Evolutionary conservation across 306 rosid species (phyloP).

Genomic region (Gillenia trifoliata): DNA sequence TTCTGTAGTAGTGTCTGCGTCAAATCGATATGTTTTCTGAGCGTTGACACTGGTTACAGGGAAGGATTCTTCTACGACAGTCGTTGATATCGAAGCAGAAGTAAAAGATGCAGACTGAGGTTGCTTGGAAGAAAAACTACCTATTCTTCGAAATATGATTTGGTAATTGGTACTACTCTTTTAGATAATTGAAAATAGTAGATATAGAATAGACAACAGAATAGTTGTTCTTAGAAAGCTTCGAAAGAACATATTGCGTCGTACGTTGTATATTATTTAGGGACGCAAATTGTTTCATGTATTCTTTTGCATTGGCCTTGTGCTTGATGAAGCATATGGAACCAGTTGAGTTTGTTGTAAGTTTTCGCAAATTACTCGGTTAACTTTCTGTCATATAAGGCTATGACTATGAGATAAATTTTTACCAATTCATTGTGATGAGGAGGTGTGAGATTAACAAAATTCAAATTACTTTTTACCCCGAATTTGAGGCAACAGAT

Average conservation of each 20-base stretch:
- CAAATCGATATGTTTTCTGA: not conserved
- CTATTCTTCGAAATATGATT: not conserved
- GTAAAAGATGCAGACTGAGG: slow-evolving; percentile 79
- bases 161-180: not conserved
- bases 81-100: slow-evolving; percentile 92
- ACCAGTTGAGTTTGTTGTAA: not conserved
- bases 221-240: not conserved
- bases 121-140: not conserved
- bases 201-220: not conserved
- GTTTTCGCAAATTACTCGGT: not conserved
- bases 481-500: no score
- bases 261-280: slow-evolving; percentile 21
- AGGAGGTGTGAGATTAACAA: not conserved
- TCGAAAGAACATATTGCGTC: not conserved
- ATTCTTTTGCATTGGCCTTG: not conserved
- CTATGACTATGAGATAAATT: not conserved
- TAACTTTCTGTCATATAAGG: not conserved
- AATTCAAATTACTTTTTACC: no score
- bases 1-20: not conserved
- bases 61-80: slow-evolving; percentile 51
- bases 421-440: not conserved
- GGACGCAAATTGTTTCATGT: not conserved
- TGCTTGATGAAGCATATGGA: not conserved
- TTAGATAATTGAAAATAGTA: not conserved
- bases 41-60: slow-evolving; percentile 34